Evolutionary conservation across 768 basidiomycete genomes (phyloP), one percentile per base, ranked within the genome.

Genomic region (Xanthoconium purpureum): DNA sequence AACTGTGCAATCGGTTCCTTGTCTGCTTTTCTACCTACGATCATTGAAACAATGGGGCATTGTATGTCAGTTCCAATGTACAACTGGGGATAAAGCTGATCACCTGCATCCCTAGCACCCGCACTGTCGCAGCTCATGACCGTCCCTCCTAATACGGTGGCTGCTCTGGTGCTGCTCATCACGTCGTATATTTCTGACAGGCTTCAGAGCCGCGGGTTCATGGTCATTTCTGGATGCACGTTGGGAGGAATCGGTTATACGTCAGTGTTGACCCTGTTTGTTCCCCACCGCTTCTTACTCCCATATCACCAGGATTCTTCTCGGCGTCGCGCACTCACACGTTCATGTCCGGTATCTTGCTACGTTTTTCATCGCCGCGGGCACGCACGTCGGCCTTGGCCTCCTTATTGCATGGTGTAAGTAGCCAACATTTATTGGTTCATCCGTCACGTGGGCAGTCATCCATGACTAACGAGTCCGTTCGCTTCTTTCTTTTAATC

Each of bases 1-100:
- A 79, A 79, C 56, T 75, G 73, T 50, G 78, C 82, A 12, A 71
- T 81, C 0, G 75, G 78, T 15, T 80, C 81, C 6, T 72, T 78
- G 9, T 77, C 77, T 3, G 78, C 82, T 2, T 83, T 83, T 67
- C 67, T 83, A 28, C 82, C 82, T 2, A 83, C 80, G 1, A 81
- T 84, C 60, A 80, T 83, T 29, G 74, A 71, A 56, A 80, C 78
- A 0, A 78, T 80, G 66, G 79, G 78, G 10, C 73, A 72, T 62
- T 75, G 79, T 80, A 60, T 24, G 77, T 61, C n/a, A n/a, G 2
- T 38, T 18, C 12, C 28, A 0, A 24, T 24, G 5, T 4, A 9
- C 12, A 15, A 28, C 17, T 17, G 13, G 4, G 24, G n/a, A n/a
- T n/a, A 32, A 10, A 8, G 17, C 30, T 51, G 35, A 59, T 17